These are phyloP conservation scores for Chlorella vulgaris DNA, from an alignment of 139 green algal species.

Conservation along the genomic window DNA sequence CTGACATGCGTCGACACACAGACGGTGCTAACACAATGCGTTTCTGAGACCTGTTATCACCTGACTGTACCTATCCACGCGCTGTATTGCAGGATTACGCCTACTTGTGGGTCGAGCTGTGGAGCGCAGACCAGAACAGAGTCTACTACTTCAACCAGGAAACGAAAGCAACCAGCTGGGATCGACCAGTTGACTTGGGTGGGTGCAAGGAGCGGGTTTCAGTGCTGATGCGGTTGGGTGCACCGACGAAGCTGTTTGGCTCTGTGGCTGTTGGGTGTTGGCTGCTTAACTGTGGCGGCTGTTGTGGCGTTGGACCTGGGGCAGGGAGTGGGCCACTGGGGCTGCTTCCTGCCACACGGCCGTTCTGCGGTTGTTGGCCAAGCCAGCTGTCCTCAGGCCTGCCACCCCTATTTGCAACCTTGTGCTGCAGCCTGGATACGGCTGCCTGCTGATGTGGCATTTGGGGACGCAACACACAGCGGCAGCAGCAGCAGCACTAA, in stretches of 20 bases:
- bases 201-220: neutral
- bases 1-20: too few species aligned
- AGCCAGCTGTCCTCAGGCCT: too few species aligned
- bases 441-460: neutral
- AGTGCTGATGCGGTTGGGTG: too few species aligned
- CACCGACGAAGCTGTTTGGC: too few species aligned
- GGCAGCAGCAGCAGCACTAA: neutral
- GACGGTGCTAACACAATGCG: too few species aligned
- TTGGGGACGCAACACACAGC: neutral
- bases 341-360: too few species aligned
- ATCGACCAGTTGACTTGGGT: constrained; percentile 41
- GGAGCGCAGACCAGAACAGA: constrained; percentile 31
- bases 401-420: neutral
- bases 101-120: constrained; percentile 44
- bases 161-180: constrained; percentile 40
- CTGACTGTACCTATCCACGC: neutral
- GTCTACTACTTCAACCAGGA: constrained; percentile 54
- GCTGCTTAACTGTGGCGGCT: too few species aligned
- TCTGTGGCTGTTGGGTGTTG: too few species aligned
- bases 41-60: neutral
- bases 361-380: too few species aligned
- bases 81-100: constrained; percentile 13
- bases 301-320: too few species aligned
- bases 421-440: neutral
- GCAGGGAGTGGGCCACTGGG: too few species aligned